Conservation (phyloP, 129 eudicot species). For the Lonicera japonica region DNA sequence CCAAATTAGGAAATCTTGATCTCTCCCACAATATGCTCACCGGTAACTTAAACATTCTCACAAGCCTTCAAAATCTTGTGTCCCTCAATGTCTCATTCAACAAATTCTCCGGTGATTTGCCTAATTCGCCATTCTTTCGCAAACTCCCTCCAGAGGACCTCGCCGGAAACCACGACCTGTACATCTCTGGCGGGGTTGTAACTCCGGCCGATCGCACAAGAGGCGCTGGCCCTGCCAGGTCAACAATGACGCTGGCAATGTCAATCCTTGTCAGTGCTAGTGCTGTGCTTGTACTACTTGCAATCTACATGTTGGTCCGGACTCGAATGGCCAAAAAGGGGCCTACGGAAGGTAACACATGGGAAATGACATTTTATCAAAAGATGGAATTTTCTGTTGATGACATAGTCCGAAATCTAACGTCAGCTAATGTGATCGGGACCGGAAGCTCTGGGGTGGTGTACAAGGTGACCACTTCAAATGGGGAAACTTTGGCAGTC, state of each 20-base stretch:
- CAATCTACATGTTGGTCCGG: slow-evolving; percentile 45
- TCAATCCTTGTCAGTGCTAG: slow-evolving; percentile 76
- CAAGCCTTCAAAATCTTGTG: slow-evolving; percentile 75
- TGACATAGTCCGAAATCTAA: slow-evolving; percentile 55
- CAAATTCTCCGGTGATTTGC: slow-evolving; percentile 74
- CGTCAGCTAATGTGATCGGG: slow-evolving; percentile 84
- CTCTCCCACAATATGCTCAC: slow-evolving; percentile 69
- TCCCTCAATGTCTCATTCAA: slow-evolving; percentile 79
- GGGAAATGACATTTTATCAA: slow-evolving; percentile 88
- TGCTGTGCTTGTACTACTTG: slow-evolving; percentile 60
- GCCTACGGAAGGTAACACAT: slow-evolving; percentile 24
- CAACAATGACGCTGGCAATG: slow-evolving; percentile 63
- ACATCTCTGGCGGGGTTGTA: slow-evolving; percentile 35
- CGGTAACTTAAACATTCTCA: slow-evolving; percentile 48
- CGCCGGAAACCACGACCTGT: slow-evolving; percentile 54
- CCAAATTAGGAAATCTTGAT: slow-evolving; percentile 64
- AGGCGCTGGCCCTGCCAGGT: slow-evolving; percentile 30
- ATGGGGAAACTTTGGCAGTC: slow-evolving; percentile 75
- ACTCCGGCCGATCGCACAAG: slow-evolving; percentile 36
- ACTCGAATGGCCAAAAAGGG: slow-evolving; percentile 32
- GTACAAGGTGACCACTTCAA: slow-evolving; percentile 57
- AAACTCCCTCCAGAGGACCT: slow-evolving; percentile 57
- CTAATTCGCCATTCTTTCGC: slow-evolving; percentile 65
- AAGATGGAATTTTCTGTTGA: slow-evolving; percentile 78
- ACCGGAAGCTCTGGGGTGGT: slow-evolving; percentile 99